Evolutionary conservation across 768 basidiomycete genomes (phyloP).

Genomic region (Gymnopilus junonius): DNA sequence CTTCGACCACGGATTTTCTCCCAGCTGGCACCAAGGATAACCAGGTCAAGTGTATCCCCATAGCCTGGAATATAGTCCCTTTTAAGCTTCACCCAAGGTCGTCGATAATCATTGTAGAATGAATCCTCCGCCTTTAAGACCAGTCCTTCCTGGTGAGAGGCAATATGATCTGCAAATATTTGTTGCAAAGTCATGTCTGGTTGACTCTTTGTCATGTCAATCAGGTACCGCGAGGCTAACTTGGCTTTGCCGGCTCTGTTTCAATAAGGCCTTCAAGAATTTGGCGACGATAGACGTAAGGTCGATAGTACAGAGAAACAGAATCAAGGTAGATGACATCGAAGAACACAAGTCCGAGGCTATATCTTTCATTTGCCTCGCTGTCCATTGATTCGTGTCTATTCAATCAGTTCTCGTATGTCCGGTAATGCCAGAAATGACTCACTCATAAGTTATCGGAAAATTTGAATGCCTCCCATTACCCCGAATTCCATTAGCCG

Average conservation of each 20-base stretch:
- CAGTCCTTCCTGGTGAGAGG: slow-evolving; percentile 66
- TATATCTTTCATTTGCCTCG: slow-evolving; percentile 43
- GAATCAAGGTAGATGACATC: slow-evolving; percentile 78
- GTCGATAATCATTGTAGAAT: slow-evolving; percentile 61
- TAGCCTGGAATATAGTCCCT: slow-evolving; percentile 87
- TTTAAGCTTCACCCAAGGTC: slow-evolving; percentile 89
- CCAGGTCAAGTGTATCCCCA: slow-evolving; percentile 82
- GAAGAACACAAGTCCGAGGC: slow-evolving; percentile 86
- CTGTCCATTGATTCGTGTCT: slow-evolving; percentile 34
- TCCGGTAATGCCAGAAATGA: background rate
- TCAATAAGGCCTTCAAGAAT: slow-evolving; percentile 63
- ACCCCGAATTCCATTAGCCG: slow-evolving; percentile 56
- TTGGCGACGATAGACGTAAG: slow-evolving; percentile 64
- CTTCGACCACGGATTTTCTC: slow-evolving; percentile 78
- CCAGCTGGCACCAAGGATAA: slow-evolving; percentile 79
- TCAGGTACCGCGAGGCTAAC: slow-evolving; percentile 57
- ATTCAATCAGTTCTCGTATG: background rate
- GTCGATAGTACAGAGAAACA: slow-evolving; percentile 52
- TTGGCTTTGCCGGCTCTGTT: slow-evolving; percentile 64
- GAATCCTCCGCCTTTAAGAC: slow-evolving; percentile 80
- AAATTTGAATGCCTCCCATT: slow-evolving; percentile 21
- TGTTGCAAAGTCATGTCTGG: slow-evolving; percentile 33
- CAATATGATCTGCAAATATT: slow-evolving; percentile 56
- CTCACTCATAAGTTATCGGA: slow-evolving; percentile 21
- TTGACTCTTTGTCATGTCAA: slow-evolving; percentile 41